These are phyloP conservation scores for Acanthamoeba divionensis DNA, from an alignment of 208 protist species.

Conservation along the genomic window DNA sequence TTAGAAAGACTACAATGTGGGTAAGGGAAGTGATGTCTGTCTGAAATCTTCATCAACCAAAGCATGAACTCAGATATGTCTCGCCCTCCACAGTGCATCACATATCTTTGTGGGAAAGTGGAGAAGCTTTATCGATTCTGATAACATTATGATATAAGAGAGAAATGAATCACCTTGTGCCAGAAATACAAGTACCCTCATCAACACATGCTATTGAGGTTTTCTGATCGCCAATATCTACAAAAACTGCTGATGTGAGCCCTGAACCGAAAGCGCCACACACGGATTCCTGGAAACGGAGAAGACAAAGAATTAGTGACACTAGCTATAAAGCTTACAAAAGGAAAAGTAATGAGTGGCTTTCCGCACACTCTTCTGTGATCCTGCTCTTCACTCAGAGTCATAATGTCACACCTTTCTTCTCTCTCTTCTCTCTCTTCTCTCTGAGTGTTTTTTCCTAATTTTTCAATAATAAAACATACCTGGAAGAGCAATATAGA, in stretches of 20 bases:
- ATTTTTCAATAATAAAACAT: neutral
- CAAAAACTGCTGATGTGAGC: neutral
- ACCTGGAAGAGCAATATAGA: constrained; percentile 1
- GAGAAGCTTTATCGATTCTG: neutral
- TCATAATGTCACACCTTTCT: neutral
- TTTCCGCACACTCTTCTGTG: neutral
- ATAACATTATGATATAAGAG: neutral
- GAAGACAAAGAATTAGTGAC: neutral
- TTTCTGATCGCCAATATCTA: constrained; percentile 42
- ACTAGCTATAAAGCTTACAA: neutral
- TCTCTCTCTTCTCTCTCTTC: neutral
- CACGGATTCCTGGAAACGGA: constrained; percentile 30
- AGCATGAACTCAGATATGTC: neutral
- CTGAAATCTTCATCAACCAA: constrained; percentile 1
- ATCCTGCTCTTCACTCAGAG: too few relatives aligned
- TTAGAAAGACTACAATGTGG: neutral
- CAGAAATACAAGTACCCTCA: constrained; percentile 8
- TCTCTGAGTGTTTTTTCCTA: neutral
- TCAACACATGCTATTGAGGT: constrained; percentile 37
- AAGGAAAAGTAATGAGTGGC: neutral
- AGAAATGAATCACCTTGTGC: neutral
- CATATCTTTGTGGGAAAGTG: neutral
- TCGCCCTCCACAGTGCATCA: neutral
- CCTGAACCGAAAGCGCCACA: constrained; percentile 11
- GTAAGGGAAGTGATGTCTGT: neutral